Conservation (phyloP, 805 yeast species). For the Pichia gijzeniarum region DNA sequence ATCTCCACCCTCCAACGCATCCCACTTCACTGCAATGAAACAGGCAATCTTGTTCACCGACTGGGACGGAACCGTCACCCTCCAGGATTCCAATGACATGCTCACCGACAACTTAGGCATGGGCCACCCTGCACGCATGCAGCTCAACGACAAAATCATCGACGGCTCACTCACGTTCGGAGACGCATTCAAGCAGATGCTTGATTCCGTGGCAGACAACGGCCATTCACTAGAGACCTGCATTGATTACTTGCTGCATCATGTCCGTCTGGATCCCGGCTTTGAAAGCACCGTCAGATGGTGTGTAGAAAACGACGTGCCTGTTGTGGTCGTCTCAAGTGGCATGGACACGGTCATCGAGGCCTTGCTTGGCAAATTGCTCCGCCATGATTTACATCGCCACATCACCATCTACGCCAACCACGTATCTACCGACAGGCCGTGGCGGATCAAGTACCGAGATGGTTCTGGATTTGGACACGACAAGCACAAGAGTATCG, state of each 20-base stretch:
- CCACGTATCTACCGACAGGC: slow-evolving; percentile 35
- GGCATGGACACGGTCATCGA: slow-evolving; percentile 93
- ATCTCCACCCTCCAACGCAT: too few relatives aligned
- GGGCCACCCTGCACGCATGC: slow-evolving; percentile 62
- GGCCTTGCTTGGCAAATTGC: slow-evolving; percentile 63
- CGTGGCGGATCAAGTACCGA: slow-evolving; percentile 81
- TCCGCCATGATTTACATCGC: neutral
- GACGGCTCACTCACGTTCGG: slow-evolving; percentile 64
- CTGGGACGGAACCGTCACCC: slow-evolving; percentile 96
- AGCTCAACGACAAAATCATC: slow-evolving; percentile 65
- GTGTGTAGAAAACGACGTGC: slow-evolving; percentile 66
- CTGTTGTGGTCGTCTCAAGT: slow-evolving; percentile 80
- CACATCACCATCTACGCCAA: slow-evolving; percentile 78
- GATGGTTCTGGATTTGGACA: slow-evolving; percentile 91
- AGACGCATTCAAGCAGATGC: slow-evolving; percentile 80
- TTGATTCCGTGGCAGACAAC: slow-evolving; percentile 61
- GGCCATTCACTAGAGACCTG: slow-evolving; percentile 59
- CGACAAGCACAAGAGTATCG: slow-evolving; percentile 82
- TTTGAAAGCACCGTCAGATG: slow-evolving; percentile 76
- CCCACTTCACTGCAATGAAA: too few relatives aligned
- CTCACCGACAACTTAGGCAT: slow-evolving; percentile 86
- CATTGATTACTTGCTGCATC: slow-evolving; percentile 56
- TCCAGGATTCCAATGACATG: slow-evolving; percentile 90
- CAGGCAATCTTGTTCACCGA: slow-evolving; percentile 87
- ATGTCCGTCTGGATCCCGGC: slow-evolving; percentile 83